A percentile compares a stretch with the other conserved stretches of the same genome.
Evolutionary conservation across 805 yeast species (phyloP).

Genomic region (Blastobotrys chiropterorum): DNA sequence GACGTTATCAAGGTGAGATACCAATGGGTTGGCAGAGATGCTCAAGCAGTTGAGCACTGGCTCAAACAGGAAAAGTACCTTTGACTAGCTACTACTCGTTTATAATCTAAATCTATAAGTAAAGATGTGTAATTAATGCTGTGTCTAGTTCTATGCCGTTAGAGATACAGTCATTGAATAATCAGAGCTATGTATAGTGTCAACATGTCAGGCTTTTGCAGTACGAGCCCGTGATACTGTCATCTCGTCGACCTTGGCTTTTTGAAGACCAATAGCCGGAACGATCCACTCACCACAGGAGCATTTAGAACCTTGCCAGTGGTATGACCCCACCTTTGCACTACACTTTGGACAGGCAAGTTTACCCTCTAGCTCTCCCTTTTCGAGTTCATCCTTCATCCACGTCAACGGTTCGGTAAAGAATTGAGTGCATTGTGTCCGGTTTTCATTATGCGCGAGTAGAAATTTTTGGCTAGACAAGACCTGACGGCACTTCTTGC

Average conservation of each 20-base stretch:
- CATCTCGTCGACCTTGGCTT: constrained; percentile 72
- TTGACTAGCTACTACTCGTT: background rate
- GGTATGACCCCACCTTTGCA: constrained; percentile 82
- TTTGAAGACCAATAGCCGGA: constrained; percentile 79
- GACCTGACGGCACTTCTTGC: constrained; percentile 77
- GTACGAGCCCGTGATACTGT: background rate
- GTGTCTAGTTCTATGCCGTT: no score
- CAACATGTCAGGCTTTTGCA: background rate
- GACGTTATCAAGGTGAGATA: constrained; percentile 48
- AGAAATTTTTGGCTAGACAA: constrained; percentile 60
- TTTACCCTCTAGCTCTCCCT: constrained; percentile 80
- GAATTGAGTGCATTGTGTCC: constrained; percentile 63
- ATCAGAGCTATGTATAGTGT: no score
- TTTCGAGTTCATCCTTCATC: constrained; percentile 78
- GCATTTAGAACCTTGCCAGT: constrained; percentile 93
- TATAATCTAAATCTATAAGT: constrained; percentile 1
- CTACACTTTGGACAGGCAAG: constrained; percentile 79
- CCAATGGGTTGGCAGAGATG: constrained; percentile 46
- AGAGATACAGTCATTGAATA: no score
- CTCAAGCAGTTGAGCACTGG: constrained; percentile 38
- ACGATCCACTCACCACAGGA: constrained; percentile 94
- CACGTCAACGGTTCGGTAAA: constrained; percentile 85
- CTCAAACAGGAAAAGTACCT: constrained; percentile 21
- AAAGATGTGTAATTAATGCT: background rate
- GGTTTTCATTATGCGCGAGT: constrained; percentile 15